Conservation (phyloP, 768 basidiomycete genomes). For the Paxillus ammoniavirescens region DNA sequence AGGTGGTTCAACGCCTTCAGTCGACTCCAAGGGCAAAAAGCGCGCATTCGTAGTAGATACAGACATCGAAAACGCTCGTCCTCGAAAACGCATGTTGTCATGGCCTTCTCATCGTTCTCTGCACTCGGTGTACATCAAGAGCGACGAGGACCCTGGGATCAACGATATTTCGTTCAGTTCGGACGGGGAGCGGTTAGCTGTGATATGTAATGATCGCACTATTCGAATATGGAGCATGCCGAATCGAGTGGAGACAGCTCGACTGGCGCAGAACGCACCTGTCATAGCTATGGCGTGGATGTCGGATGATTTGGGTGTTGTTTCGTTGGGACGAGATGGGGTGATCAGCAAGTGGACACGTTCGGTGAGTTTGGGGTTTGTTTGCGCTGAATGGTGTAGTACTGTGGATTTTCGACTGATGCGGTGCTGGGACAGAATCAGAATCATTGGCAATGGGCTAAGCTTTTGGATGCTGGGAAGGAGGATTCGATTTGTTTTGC, state of each 20-base stretch:
- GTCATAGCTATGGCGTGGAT: slow-evolving; percentile 58
- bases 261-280: slow-evolving; percentile 50
- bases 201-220: slow-evolving; percentile 59
- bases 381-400: neutral
- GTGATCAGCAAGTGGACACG: slow-evolving; percentile 58
- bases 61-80: slow-evolving; percentile 28
- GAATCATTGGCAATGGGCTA: slow-evolving; percentile 56
- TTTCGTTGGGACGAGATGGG: slow-evolving; percentile 59
- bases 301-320: slow-evolving; percentile 52
- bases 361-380: slow-evolving; percentile 37
- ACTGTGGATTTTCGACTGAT: neutral
- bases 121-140: slow-evolving; percentile 38
- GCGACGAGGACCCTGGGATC: slow-evolving; percentile 48
- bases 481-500: slow-evolving; percentile 53
- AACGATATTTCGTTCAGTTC: slow-evolving; percentile 48
- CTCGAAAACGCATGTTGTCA: slow-evolving; percentile 33
- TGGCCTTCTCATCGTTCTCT: slow-evolving; percentile 51
- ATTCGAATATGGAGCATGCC: slow-evolving; percentile 62
- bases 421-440: slow-evolving; percentile 32
- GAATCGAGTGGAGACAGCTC: slow-evolving; percentile 49
- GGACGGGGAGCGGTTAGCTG: slow-evolving; percentile 55
- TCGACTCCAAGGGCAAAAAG: slow-evolving; percentile 36
- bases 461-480: slow-evolving; percentile 49
- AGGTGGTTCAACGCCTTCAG: slow-evolving; percentile 26
- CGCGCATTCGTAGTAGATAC: slow-evolving; percentile 31